Conservation (phyloP, 2,329 filamentous ascomycete species). For the Fusarium sp. region DNA sequence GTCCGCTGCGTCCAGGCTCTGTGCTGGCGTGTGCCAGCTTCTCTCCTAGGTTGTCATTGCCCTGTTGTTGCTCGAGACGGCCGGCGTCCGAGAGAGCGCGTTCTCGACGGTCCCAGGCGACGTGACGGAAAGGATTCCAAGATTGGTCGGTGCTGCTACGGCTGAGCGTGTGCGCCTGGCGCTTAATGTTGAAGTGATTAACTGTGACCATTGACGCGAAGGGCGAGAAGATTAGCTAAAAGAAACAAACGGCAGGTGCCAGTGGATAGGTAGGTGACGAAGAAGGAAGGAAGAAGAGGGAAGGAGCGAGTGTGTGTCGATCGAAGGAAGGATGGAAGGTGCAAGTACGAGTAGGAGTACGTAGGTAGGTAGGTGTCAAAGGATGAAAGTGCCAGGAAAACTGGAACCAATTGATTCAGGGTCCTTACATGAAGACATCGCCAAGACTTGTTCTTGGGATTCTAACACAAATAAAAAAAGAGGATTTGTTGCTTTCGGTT, state of each 20-base stretch:
- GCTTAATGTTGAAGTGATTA: conserved; percentile 57
- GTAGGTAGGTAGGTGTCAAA: background rate
- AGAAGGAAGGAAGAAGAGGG: background rate
- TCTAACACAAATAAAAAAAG: conserved; percentile 3
- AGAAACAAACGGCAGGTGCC: background rate
- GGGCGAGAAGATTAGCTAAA: conserved; percentile 1
- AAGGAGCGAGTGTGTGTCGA: background rate
- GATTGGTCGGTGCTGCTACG: conserved; percentile 50
- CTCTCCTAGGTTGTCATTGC: conserved; percentile 38
- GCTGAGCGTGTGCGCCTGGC: conserved; percentile 54
- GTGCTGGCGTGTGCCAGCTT: conserved; percentile 49
- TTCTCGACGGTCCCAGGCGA: conserved; percentile 47
- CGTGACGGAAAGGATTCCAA: conserved; percentile 57
- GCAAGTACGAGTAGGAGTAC: background rate
- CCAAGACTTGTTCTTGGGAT: conserved; percentile 22
- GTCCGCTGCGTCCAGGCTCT: conserved; percentile 43
- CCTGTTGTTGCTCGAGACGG: conserved; percentile 45
- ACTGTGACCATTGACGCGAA: conserved; percentile 45
- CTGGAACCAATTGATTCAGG: background rate
- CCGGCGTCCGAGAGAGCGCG: conserved; percentile 43
- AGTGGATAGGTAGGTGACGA: background rate
- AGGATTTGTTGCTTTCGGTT: background rate
- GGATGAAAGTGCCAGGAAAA: conserved; percentile 17
- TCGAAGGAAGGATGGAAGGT: background rate
- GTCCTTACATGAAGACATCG: conserved; percentile 37